Base-by-base conservation (phyloP, 2,329 filamentous ascomycete genomes). In the Torrubiella hemipterigena region DNA sequence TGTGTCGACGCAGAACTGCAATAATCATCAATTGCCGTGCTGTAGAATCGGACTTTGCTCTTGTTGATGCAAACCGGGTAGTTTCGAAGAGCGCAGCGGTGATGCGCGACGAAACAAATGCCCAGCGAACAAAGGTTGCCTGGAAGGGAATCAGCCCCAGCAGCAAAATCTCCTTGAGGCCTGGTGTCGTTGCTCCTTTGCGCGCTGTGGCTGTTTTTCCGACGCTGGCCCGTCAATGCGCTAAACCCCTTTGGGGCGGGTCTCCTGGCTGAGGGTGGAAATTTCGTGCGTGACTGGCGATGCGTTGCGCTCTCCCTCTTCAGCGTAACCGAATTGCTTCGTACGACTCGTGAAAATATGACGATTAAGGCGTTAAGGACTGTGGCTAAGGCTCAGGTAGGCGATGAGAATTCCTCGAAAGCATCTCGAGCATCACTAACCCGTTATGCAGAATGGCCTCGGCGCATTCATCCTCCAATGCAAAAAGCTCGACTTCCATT, bases 391-490 rank as follows among this genome's bases (percentile, higher is more conserved):
- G 65, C 67, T 52, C 65, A 68, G 53, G 73, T 75, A 61, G 37
- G 54, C 14, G 30, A 28, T 15, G 9, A n/a, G n/a, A n/a, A n/a
- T n/a, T n/a, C n/a, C n/a, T n/a, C n/a, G n/a, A n/a, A n/a, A n/a
- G n/a, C n/a, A n/a, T n/a, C n/a, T n/a, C n/a, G n/a, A n/a, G n/a
- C n/a, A n/a, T n/a, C n/a, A n/a, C n/a, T 46, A 30, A 43, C 37
- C 37, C 10, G 24, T 26, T 17, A 23, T 20, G 6, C 20, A 96
- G 87, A 96, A 98, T 65, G 91, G 91, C 69, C 70, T 96, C 45
- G 89, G 89, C 49, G 83, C 87, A 54, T 96, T 96, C 67, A 84
- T 98, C 59, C 74, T 95, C 36, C 89, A 94, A 66, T 98, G 91
- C 76, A 93, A 85, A 68, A 82, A 80, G 52, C 67, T 98, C 56